Evolutionary conservation across 2,329 filamentous ascomycete species (phyloP), one percentile per base, ranked within the genome.

Genomic region (Trichoderma hamatum): DNA sequence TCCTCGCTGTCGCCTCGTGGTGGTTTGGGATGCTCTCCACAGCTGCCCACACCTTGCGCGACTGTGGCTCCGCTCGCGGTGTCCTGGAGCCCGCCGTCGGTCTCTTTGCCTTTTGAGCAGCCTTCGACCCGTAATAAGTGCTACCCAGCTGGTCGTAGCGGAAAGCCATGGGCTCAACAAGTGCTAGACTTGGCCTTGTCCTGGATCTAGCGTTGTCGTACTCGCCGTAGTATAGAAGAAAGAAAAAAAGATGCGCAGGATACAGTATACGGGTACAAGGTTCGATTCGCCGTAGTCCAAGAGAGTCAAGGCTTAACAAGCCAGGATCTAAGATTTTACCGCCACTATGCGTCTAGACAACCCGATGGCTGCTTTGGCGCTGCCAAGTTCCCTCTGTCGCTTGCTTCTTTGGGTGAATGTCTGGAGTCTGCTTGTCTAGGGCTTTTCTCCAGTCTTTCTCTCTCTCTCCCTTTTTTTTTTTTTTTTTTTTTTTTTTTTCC

Each of bases 241-340:
- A 16, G 4, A 43, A 43, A 21, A 46, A 10, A 34, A 30, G 16
- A 30, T 21, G 26, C 13, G 30, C 55, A 36, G 21, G n/a, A n/a
- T n/a, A n/a, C n/a, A n/a, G n/a, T n/a, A n/a, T n/a, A n/a, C n/a
- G n/a, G n/a, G n/a, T n/a, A n/a, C 10, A 49, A 49, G n/a, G n/a
- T 55, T 30, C 26, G 51, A 28, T 43, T 64, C 49, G 32, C 34
- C 34, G 61, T 64, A 64, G 61, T 16, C 21, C 46, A 24, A 21
- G 51, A 55, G 19, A 56, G 36, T 43, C 52, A 49, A 58, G 63
- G 63, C n/a, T 24, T 36, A 21, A 14, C n/a, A n/a, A 55, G 34
- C 52, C 63, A 58, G 54, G 63, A 66, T 66, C 63, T 66, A 19
- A 34, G 36, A 55, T 36, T 24, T 49, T 49, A n/a, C 63, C 63